Evolutionary conservation across 164 flowering plant species (phyloP), one percentile per base, ranked within the genome.

Genomic region (Umbilicus rupestris): DNA sequence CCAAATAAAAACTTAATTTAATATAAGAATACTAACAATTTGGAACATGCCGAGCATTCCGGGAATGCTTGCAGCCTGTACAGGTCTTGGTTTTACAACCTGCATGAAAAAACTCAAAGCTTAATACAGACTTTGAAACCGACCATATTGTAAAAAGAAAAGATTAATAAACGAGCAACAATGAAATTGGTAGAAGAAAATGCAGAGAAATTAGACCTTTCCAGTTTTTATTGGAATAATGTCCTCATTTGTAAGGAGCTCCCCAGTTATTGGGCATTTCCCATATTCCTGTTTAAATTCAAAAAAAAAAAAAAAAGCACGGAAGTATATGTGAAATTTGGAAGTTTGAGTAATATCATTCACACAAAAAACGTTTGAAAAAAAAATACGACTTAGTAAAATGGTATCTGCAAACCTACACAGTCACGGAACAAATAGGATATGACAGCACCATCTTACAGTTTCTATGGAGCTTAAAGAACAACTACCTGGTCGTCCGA

Each of bases 31-130:
- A 69, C 97, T 55, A 85, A 92, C 97, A 68, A 78, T 90, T 66
- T 95, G 99, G 76, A 95, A 95, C 89, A 88, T 82, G 67, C 96
- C 96, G 67, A 95, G 88, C 87, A 92, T 83, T 62, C 99, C 99
- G 29, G 99, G 99, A 44, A 95, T 87, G 79, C 99, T 95, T 6
- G 98, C 98, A 74, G 96, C 90, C 70, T 87, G 89, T 35, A 86
- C 75, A 0, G 94, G 88, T 70, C 97, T 86, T 17, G 98, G 97
- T 82, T 88, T 92, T 67, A 88, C 99, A 35, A 84, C 76, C 99
- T 95, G 85, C 82, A 76, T 0, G 9, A 22, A 22, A 8, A 50
- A 20, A 20, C 20, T 8, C 28, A 50, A 50, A 50, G 7, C 28
- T 9, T 9, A 22, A 28, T 22, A 50, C 57, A 19, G 28, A 7